Base-by-base conservation (phyloP, 2,329 filamentous ascomycete genomes). In the Aspergillus oerlinghausenensis region DNA sequence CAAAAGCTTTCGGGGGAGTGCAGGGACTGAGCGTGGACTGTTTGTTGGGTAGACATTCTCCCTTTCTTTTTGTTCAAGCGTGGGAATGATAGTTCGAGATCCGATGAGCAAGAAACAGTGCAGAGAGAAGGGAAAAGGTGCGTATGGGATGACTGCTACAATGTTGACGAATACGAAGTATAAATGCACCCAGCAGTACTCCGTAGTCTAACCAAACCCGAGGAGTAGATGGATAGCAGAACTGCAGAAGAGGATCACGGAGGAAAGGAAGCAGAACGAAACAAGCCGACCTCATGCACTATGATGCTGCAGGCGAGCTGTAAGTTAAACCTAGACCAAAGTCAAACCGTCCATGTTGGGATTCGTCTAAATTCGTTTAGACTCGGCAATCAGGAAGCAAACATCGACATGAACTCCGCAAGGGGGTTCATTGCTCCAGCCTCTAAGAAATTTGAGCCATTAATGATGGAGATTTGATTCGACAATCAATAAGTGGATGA, bases 1-100 rank as follows among this genome's bases (percentile, higher is more conserved):
- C 91, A 96, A 76, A 95, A 95, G 5, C 76, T 69, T 60, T 88
- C 83, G 0, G 89, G 89, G 61, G 88, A 77, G n/a, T 75, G 71
- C 50, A 94, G 81, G 53, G 89, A 92, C 59, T 70, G 66, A 3
- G 69, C 60, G 62, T 82, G 78, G n/a, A 80, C 76, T n/a, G 66
- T 58, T 62, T 83, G 77, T 71, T 85, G 82, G 9, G 69, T 68
- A 23, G 68, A 55, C 63, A 67, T 62, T 51, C 60, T 65, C 40
- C 19, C 14, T 43, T 21, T 2, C 21, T 19, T 4, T 19, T 21
- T 8, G 4, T 9, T 21, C 0, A 35, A 17, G 5, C 32, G 11
- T 2, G 14, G 32, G 14, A n/a, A 17, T 17, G 32, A 38, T 7
- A 3, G 14, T 17, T 7, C 14, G 4, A 3, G 32, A 17, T 17